A percentile compares a stretch with the other conserved stretches of the same genome.
Conservation (phyloP, 192 early-diverging fungal genomes). For the Coemansia sp. region DNA sequence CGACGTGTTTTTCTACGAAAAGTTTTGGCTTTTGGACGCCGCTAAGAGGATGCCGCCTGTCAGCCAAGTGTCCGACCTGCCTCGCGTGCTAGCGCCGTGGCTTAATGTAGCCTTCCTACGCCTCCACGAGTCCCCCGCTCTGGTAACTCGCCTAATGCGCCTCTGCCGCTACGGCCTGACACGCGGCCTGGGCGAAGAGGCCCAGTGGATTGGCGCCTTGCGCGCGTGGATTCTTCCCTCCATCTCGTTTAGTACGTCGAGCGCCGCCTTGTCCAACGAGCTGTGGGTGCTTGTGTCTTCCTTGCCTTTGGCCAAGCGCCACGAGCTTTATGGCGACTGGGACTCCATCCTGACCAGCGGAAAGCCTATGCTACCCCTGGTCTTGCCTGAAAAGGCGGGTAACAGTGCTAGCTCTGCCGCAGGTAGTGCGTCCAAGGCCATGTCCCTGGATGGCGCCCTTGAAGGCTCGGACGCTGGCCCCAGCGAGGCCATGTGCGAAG, state of each 20-base stretch:
- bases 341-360: conserved; percentile 30
- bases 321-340: conserved; percentile 45
- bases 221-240: conserved; percentile 53
- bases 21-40: conserved; percentile 48
- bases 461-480: conserved; percentile 22
- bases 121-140: conserved; percentile 26
- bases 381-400: background rate
- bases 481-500: background rate
- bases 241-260: conserved; percentile 36
- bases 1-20: conserved; percentile 54
- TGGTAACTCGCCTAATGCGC: conserved; percentile 44
- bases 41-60: conserved; percentile 23
- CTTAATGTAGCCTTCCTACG: conserved; percentile 44
- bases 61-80: conserved; percentile 20
- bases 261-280: conserved; percentile 52
- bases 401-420: background rate
- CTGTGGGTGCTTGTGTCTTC: conserved; percentile 46
- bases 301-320: conserved; percentile 36
- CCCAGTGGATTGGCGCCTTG: conserved; percentile 37
- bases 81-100: conserved; percentile 50
- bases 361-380: conserved; percentile 28
- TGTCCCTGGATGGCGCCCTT: conserved; percentile 48
- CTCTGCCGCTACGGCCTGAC: conserved; percentile 43
- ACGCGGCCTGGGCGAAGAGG: conserved; percentile 6
- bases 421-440: conserved; percentile 21